phyloP scores from a whole-genome alignment of 2,329 filamentous ascomycete species.

The Alternaria dauci region DNA sequence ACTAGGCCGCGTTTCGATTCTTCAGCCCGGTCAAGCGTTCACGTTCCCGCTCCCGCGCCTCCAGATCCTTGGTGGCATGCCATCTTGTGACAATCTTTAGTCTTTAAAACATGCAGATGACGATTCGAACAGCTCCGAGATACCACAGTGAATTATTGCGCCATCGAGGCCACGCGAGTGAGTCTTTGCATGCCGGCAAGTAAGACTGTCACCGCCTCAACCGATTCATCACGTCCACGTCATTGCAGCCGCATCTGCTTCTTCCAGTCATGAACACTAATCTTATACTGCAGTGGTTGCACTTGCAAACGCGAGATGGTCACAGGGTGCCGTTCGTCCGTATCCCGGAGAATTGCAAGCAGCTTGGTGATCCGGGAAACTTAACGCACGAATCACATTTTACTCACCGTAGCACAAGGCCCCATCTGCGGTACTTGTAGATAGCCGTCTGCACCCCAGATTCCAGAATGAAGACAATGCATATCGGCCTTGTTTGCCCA shows the following conservation, averaged over 20 bases:
- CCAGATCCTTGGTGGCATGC: neutral
- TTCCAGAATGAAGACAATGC: conserved; percentile 15
- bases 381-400: conserved; percentile 20
- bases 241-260: conserved; percentile 7
- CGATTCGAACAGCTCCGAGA: neutral
- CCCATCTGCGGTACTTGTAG: conserved; percentile 6
- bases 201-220: neutral
- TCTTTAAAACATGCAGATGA: neutral
- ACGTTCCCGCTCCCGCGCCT: neutral
- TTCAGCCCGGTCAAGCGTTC: conserved; percentile 4
- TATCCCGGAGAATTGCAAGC: conserved; percentile 18
- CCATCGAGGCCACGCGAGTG: conserved; percentile 1
- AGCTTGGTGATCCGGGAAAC: conserved; percentile 6
- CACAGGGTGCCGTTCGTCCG: conserved; percentile 10
- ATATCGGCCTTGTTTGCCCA: conserved; percentile 17
- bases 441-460: conserved; percentile 28
- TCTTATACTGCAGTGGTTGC: neutral
- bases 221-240: conserved; percentile 3
- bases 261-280: conserved; percentile 4
- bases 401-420: conserved; percentile 21
- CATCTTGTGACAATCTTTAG: neutral
- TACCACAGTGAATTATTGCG: neutral
- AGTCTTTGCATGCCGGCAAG: neutral
- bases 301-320: neutral
- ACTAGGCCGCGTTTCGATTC: neutral